Evolutionary conservation across 306 rosid species (phyloP), one percentile per base, ranked within the genome.

Genomic region (Vigna mungo): DNA sequence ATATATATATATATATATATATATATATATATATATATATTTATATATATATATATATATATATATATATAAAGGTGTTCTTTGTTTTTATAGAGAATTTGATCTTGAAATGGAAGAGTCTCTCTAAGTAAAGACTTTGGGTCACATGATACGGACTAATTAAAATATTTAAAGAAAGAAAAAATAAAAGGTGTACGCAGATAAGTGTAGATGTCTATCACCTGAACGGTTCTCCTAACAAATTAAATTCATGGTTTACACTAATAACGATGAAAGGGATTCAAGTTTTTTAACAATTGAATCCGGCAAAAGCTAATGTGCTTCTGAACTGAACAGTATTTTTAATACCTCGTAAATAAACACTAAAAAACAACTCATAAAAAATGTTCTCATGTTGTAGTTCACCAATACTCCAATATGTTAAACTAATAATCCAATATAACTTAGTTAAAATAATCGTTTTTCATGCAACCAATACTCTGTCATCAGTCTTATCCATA

Each of bases 241-340:
- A 62, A 62, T 62, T 62, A 62, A 16, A 34, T 34, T 36, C 15
- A 34, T 36, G 68, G 25, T n/a, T 62, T 6, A 32, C 44, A 34
- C 69, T 63, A 36, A 36, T 36, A 17, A 63, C 48, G 16, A 63
- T 36, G 69, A n/a, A 63, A 37, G 69, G 17, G 27, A 63, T 63
- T 47, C 49, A n/a, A 63, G 16, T 9, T 63, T 37, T 34, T 63
- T 63, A 37, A 36, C 32, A 63, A 32, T 7, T 3, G 69, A 32
- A 61, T 61, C 15, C 32, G 32, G 32, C 32, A 30, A 30, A 15
- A 61, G 68, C 21, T 32, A 61, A 61, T 16, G 13, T 32, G 21
- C 47, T 63, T 63, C 47, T 36, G 47, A 7, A 63, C 1, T 34
- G 2, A 63, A n/a, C 70, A 17, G 0, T 17, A 10, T 36, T 36